Percentiles rank a stretch among this genome's conserved stretches.
These are phyloP conservation scores for Phalaenopsis equestris DNA, from an alignment of 106 monocot species.

Conservation along the genomic window DNA sequence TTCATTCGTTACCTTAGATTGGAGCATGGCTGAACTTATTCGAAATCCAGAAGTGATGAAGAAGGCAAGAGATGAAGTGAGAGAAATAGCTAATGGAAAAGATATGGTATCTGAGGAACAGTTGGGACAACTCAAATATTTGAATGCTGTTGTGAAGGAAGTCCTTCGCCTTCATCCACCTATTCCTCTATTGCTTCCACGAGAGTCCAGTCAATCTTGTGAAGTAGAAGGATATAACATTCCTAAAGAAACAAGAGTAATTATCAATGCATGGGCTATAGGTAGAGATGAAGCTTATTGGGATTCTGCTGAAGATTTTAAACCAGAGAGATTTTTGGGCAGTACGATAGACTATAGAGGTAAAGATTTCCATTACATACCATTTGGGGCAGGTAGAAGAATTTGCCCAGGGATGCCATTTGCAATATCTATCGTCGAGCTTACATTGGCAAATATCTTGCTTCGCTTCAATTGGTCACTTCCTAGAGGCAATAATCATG, in stretches of 20 bases:
- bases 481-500: not conserved
- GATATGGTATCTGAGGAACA: not conserved
- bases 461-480: not conserved
- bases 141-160: conserved; percentile 5
- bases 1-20: conserved; percentile 6
- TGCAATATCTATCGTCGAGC: not conserved
- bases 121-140: not conserved
- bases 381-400: not conserved
- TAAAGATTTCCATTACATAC: not conserved
- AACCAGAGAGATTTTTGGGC: not conserved
- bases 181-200: not conserved
- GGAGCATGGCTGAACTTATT: conserved; percentile 13
- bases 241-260: not conserved
- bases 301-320: not conserved
- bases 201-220: not conserved
- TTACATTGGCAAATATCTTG: not conserved
- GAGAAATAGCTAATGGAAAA: not conserved
- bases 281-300: not conserved
- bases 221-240: not conserved
- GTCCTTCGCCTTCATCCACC: conserved; percentile 2
- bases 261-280: conserved; percentile 3
- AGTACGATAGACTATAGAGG: not conserved
- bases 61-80: conserved; percentile 10
- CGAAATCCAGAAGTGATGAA: conserved; percentile 5
- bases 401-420: conserved; percentile 4